Evolutionary conservation across 2,329 filamentous ascomycete genomes (phyloP).

Genomic region (Stylonectria norvegica): DNA sequence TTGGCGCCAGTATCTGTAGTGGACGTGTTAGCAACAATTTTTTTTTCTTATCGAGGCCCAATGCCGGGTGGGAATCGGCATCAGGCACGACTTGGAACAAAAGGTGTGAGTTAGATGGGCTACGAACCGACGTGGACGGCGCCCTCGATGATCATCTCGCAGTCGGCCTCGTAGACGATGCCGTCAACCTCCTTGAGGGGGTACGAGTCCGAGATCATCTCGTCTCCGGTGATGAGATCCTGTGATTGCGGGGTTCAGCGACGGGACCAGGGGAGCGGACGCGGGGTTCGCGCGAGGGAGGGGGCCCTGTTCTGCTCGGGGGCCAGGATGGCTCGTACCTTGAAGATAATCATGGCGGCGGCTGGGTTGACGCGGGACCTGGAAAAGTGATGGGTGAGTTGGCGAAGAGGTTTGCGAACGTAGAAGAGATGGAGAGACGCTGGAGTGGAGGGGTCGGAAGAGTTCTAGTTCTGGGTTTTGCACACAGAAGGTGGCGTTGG

Average conservation of each 20-base stretch:
- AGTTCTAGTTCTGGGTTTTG: too few species aligned
- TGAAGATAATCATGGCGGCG: conserved; percentile 72
- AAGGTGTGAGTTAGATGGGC: neutral
- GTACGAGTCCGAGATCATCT: conserved; percentile 96
- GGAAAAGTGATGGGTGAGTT: conserved; percentile 14
- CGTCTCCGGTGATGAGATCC: conserved; percentile 87
- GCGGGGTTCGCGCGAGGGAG: conserved; percentile 14
- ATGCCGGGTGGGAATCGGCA: neutral
- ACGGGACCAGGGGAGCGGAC: conserved; percentile 18
- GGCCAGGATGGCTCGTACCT: conserved; percentile 47
- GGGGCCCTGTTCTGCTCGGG: too few species aligned
- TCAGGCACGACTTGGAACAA: neutral
- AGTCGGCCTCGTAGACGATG: conserved; percentile 86
- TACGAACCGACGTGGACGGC: conserved; percentile 68
- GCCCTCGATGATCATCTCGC: conserved; percentile 80
- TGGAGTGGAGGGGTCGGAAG: conserved; percentile 11
- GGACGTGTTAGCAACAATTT: conserved; percentile 9
- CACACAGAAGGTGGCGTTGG: too few species aligned
- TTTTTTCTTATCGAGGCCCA: neutral
- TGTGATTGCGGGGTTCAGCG: conserved; percentile 41
- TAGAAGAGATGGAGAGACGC: conserved; percentile 19
- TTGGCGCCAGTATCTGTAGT: conserved; percentile 82
- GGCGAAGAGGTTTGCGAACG: too few species aligned
- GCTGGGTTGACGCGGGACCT: conserved; percentile 26
- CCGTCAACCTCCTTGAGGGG: conserved; percentile 76